Conservation (phyloP, 176 grass and related monocot species). For the Metroxylon sagu region DNA sequence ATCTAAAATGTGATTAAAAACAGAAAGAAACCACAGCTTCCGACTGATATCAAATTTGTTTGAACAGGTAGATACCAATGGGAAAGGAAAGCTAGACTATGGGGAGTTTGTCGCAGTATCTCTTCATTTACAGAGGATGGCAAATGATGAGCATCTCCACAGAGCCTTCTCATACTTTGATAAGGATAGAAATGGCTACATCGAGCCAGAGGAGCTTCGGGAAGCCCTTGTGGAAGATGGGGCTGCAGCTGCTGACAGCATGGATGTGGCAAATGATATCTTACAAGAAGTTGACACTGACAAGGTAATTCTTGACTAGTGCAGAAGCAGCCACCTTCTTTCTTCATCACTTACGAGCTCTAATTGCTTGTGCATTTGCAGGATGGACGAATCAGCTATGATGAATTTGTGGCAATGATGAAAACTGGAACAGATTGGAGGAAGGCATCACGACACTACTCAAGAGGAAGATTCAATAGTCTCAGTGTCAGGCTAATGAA, state of each 20-base stretch:
- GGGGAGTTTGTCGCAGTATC: conserved; percentile 91
- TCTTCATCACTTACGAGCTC: no score
- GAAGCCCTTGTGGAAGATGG: conserved; percentile 78
- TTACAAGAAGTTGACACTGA: conserved; percentile 96
- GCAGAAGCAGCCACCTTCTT: no score
- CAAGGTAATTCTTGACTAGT: conserved; percentile 37
- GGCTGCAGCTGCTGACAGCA: conserved; percentile 41
- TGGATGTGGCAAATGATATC: conserved; percentile 91
- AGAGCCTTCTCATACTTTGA: conserved; percentile 92
- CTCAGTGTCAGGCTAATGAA: conserved; percentile 95
- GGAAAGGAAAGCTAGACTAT: conserved; percentile 78
- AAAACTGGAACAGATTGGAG: conserved; percentile 99
- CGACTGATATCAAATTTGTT: conserved; percentile 13
- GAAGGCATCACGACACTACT: conserved; percentile 98
- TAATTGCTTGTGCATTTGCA: conserved; percentile 21
- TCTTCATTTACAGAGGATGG: conserved; percentile 98
- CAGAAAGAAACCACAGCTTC: not conserved
- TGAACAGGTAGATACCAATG: conserved; percentile 89
- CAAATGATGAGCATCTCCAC: conserved; percentile 85
- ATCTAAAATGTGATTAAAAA: no score
- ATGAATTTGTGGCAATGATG: conserved; percentile 99
- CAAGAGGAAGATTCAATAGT: conserved; percentile 97
- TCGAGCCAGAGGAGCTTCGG: conserved; percentile 81
- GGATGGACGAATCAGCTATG: conserved; percentile 98
- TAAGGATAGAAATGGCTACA: conserved; percentile 91